These are phyloP conservation scores for Gossypium thurberi DNA, from an alignment of 345 rosid genomes.

Conservation along the genomic window DNA sequence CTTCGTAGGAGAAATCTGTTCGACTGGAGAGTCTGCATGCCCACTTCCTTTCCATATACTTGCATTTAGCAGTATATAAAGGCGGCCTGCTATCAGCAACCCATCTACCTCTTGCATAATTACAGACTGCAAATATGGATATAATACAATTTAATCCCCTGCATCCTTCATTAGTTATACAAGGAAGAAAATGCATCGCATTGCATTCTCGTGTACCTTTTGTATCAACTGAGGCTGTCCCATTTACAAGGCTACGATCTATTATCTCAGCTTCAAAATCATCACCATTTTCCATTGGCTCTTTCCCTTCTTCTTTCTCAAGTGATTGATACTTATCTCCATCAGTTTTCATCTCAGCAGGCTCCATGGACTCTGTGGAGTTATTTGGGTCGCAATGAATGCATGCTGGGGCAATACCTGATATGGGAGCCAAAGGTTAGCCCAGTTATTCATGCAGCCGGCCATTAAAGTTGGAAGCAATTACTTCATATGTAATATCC, in stretches of 20 bases:
- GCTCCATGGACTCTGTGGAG: background rate
- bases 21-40: slow-evolving; percentile 56
- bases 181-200: background rate
- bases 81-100: slow-evolving; percentile 47
- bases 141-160: background rate
- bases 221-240: background rate
- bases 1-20: slow-evolving; percentile 67
- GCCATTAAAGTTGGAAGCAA: too few relatives aligned
- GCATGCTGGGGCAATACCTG: background rate
- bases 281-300: background rate
- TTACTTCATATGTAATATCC: too few relatives aligned
- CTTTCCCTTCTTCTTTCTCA: too few relatives aligned
- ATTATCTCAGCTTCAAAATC: background rate
- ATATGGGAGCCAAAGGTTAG: too few relatives aligned
- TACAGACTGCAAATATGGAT: slow-evolving; percentile 44
- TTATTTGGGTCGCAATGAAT: background rate
- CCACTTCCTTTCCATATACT: slow-evolving; percentile 72
- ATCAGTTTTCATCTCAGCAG: background rate
- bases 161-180: background rate
- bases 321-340: too few relatives aligned
- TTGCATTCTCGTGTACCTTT: background rate
- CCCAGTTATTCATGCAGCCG: too few relatives aligned
- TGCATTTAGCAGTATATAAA: slow-evolving; percentile 54
- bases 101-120: slow-evolving; percentile 69
- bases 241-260: background rate